These are phyloP conservation scores for Tephrocybe sp. DNA, from an alignment of 768 basidiomycete species.

Conservation along the genomic window DNA sequence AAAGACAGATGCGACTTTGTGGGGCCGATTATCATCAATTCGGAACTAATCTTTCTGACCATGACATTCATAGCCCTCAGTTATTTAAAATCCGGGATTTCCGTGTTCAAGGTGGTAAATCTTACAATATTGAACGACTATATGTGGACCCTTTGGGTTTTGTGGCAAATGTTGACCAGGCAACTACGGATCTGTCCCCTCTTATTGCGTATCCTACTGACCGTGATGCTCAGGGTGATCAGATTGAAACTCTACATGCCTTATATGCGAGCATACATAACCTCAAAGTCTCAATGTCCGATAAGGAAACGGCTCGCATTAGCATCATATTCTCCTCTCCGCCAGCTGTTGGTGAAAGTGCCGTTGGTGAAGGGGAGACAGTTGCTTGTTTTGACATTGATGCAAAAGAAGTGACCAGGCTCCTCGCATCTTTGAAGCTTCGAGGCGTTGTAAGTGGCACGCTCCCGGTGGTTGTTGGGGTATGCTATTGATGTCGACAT, in stretches of 20 bases:
- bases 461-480: too few relatives aligned
- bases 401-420: slow-evolving; percentile 30
- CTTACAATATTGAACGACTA: slow-evolving; percentile 42
- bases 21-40: slow-evolving; percentile 21
- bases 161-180: slow-evolving; percentile 49
- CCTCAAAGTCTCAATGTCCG: slow-evolving; percentile 24
- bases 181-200: slow-evolving; percentile 16
- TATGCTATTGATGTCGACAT: not conserved
- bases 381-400: slow-evolving; percentile 40
- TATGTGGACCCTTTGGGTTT: slow-evolving; percentile 53
- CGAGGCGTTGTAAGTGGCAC: slow-evolving; percentile 49
- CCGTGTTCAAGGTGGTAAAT: slow-evolving; percentile 27
- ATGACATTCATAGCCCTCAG: slow-evolving; percentile 49
- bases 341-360: slow-evolving; percentile 37
- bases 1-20: slow-evolving; percentile 47
- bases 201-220: not conserved
- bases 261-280: slow-evolving; percentile 34
- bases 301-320: slow-evolving; percentile 26
- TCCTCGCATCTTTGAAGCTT: slow-evolving; percentile 39
- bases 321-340: slow-evolving; percentile 31
- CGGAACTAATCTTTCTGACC: not conserved
- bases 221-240: slow-evolving; percentile 30
- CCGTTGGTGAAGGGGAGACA: slow-evolving; percentile 20
- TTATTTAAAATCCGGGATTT: slow-evolving; percentile 49
- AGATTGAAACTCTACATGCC: slow-evolving; percentile 51